These are phyloP conservation scores for Pleurotus tuber-regium DNA, from an alignment of 768 basidiomycete species.

Conservation along the genomic window DNA sequence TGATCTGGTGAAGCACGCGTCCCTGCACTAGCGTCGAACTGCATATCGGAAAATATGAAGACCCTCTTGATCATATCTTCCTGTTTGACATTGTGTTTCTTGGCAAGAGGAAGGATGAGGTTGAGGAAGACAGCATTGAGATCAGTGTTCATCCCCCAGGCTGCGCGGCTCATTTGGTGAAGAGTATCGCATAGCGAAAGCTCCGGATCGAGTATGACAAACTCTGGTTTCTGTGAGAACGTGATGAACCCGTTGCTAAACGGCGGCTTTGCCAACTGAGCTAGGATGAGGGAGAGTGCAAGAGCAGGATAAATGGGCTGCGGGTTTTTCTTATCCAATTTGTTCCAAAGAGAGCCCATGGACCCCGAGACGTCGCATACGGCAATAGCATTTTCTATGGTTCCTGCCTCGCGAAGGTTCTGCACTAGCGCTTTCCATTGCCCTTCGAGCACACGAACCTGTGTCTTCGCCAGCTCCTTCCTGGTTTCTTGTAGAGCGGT, in stretches of 20 bases:
- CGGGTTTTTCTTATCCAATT: slow-evolving; percentile 11
- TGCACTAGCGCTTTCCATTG: slow-evolving; percentile 67
- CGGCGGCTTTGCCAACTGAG: slow-evolving; percentile 59
- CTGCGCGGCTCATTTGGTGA: slow-evolving; percentile 26
- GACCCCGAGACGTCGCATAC: slow-evolving; percentile 76
- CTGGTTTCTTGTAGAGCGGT: slow-evolving; percentile 6
- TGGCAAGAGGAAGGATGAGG: slow-evolving; percentile 60
- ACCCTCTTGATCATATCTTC: slow-evolving; percentile 76
- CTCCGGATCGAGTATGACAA: slow-evolving; percentile 46
- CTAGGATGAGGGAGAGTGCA: slow-evolving; percentile 63
- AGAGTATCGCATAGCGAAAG: slow-evolving; percentile 37
- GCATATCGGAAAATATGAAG: slow-evolving; percentile 80
- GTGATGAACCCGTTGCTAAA: slow-evolving; percentile 74
- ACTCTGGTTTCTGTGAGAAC: slow-evolving; percentile 51
- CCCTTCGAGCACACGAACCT: slow-evolving; percentile 49
- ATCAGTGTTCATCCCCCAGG: slow-evolving; percentile 62
- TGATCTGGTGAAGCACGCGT: no score
- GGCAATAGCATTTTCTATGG: slow-evolving; percentile 59
- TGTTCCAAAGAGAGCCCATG: slow-evolving; percentile 44
- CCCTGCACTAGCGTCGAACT: slow-evolving; percentile 51
- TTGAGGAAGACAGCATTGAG: slow-evolving; percentile 61
- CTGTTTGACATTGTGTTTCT: slow-evolving; percentile 50
- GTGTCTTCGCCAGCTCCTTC: slow-evolving; percentile 29
- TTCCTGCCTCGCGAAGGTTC: slow-evolving; percentile 49
- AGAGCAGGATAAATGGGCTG: slow-evolving; percentile 60